A percentile compares a stretch with the other conserved stretches of the same genome.
phyloP scores from a whole-genome alignment of 805 yeast species.

The Cyberlindnera euphorbiiphila region DNA sequence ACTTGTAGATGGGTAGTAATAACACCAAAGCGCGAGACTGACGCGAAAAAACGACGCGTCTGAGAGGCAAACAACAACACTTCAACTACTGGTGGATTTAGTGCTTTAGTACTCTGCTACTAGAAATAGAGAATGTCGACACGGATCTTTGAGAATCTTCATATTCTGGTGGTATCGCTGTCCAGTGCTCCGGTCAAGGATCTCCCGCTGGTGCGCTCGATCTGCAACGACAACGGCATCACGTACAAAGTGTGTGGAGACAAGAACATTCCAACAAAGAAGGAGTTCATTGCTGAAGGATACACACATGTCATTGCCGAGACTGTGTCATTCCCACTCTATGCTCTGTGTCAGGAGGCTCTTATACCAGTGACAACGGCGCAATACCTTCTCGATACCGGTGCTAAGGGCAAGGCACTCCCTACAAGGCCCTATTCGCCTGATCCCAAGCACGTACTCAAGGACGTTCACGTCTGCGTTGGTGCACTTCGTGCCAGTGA shows the following conservation, averaged over 20 bases:
- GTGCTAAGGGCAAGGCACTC: slow-evolving; percentile 36
- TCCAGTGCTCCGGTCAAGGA: slow-evolving; percentile 14
- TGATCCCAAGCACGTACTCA: slow-evolving; percentile 61
- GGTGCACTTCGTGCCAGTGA: slow-evolving; percentile 57
- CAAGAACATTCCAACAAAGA: slow-evolving; percentile 21
- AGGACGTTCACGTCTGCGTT: slow-evolving; percentile 56
- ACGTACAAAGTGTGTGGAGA: slow-evolving; percentile 19
- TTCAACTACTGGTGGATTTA: too few relatives aligned
- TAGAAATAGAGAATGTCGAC: too few relatives aligned
- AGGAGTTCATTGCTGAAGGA: slow-evolving; percentile 20
- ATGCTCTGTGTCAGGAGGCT: slow-evolving; percentile 37
- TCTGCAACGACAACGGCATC: slow-evolving; percentile 28
- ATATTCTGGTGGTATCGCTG: slow-evolving; percentile 22
- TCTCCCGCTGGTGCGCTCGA: slow-evolving; percentile 15
- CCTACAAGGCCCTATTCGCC: slow-evolving; percentile 67
- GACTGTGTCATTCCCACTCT: slow-evolving; percentile 43
- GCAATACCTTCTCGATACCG: slow-evolving; percentile 54
- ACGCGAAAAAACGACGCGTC: neutral
- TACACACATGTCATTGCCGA: slow-evolving; percentile 50
- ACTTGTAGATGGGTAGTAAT: too few relatives aligned
- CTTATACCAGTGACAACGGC: slow-evolving; percentile 66
- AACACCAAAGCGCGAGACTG: too few relatives aligned
- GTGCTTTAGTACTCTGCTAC: too few relatives aligned
- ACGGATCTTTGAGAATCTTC: slow-evolving; percentile 22
- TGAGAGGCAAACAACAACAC: too few relatives aligned